Conservation (phyloP, 345 rosid genomes). For the Populus nigra region DNA sequence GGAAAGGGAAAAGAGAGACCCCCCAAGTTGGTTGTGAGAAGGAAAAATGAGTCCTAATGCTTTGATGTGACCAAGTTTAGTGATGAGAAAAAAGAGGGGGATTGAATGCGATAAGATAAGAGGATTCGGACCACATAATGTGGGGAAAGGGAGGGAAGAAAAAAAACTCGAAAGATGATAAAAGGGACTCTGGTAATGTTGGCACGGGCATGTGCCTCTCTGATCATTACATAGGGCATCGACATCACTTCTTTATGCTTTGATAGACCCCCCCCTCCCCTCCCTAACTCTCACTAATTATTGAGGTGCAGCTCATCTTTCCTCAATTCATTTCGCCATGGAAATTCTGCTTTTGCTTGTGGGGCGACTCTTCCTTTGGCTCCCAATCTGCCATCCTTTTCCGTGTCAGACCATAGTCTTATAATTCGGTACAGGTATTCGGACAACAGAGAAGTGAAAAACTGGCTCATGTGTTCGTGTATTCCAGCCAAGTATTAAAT, state of each 20-base stretch:
- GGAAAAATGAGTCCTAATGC: conserved; percentile 9
- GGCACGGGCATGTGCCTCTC: conserved; percentile 58
- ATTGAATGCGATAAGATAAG: conserved; percentile 39
- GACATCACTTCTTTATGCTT: conserved; percentile 41
- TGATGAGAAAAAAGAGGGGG: conserved; percentile 27
- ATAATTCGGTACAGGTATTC: background rate
- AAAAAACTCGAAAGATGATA: conserved; percentile 1
- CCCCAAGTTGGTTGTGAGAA: conserved; percentile 27
- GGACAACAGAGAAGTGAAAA: background rate
- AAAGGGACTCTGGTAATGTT: conserved; percentile 29
- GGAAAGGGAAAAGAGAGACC: conserved; percentile 28
- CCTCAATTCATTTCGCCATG: conserved; percentile 14
- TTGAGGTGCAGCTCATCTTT: conserved; percentile 43
- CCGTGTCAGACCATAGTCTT: conserved; percentile 19
- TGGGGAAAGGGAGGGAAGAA: conserved; percentile 13
- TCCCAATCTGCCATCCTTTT: conserved; percentile 13
- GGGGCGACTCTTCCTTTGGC: conserved; percentile 18
- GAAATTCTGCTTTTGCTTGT: conserved; percentile 19
- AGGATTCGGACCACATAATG: conserved; percentile 40
- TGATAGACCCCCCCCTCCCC: conserved; percentile 12
- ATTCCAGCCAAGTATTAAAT: background rate
- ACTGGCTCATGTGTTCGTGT: background rate
- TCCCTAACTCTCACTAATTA: conserved; percentile 41
- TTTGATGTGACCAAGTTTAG: conserved; percentile 53
- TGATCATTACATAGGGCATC: conserved; percentile 45